Percentiles rank a stretch among this genome's conserved stretches.
Evolutionary conservation across 2,329 filamentous ascomycete genomes (phyloP).

Genomic region (Neodidymelliopsis sp.): DNA sequence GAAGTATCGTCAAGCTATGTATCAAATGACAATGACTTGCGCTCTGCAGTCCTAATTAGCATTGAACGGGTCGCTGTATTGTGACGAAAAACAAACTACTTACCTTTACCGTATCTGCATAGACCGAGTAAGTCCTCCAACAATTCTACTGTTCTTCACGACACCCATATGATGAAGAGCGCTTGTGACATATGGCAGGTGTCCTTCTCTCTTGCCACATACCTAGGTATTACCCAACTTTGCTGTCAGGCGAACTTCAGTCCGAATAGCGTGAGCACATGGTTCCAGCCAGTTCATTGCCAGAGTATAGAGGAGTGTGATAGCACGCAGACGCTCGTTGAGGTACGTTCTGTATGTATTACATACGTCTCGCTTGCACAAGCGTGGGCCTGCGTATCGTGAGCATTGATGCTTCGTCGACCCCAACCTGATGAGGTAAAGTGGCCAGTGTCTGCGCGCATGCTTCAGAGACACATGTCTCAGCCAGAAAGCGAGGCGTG

Average conservation of each 20-base stretch:
- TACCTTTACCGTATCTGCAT: not conserved
- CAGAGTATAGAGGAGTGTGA: not conserved
- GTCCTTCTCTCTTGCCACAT: too few species aligned
- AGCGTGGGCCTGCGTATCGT: constrained; percentile 19
- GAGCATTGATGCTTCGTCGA: constrained; percentile 12
- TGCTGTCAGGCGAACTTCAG: too few species aligned
- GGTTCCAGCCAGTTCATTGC: not conserved
- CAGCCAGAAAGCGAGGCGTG: constrained; percentile 5
- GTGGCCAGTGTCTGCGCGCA: not conserved
- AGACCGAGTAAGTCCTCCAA: too few species aligned
- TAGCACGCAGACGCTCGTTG: not conserved
- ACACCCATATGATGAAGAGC: too few species aligned
- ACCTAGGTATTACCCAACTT: too few species aligned
- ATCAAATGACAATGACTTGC: not conserved
- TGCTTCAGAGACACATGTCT: constrained; percentile 1
- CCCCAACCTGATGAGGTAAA: constrained; percentile 11
- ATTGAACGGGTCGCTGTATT: not conserved
- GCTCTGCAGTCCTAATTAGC: constrained; percentile 3
- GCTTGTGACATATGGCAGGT: too few species aligned
- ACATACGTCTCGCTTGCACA: constrained; percentile 15
- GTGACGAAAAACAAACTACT: not conserved
- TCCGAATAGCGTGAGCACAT: not conserved
- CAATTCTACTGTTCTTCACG: too few species aligned
- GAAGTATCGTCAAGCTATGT: not conserved
- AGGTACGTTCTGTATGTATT: not conserved